A percentile compares a stretch with the other conserved stretches of the same genome.
These are phyloP conservation scores for Borealophlyctis nickersoniae DNA, from an alignment of 192 early-diverging fungal species.

Conservation along the genomic window DNA sequence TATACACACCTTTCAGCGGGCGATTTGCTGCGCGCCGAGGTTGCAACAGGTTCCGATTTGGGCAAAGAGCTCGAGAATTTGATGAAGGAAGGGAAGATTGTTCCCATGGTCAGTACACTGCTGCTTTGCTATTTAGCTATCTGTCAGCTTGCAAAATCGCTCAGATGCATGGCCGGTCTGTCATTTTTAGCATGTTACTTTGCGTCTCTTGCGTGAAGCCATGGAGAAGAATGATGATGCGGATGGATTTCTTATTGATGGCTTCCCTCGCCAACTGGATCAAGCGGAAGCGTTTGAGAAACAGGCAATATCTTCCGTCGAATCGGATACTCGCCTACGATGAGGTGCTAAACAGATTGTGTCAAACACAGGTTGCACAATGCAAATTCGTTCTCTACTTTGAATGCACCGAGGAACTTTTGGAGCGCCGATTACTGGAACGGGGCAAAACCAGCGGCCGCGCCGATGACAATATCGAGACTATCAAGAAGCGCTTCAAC, in stretches of 20 bases:
- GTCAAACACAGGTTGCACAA: conserved; percentile 48
- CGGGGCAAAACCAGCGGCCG: conserved; percentile 90
- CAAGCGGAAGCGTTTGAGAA: conserved; percentile 58
- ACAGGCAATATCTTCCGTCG: conserved; percentile 3
- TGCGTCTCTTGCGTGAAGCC: conserved; percentile 34
- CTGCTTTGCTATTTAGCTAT: background rate
- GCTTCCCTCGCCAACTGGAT: conserved; percentile 59
- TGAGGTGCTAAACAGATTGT: background rate
- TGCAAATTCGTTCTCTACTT: conserved; percentile 84
- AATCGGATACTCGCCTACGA: background rate
- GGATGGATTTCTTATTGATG: conserved; percentile 57
- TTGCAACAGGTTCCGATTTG: conserved; percentile 41
- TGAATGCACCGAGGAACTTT: conserved; percentile 80
- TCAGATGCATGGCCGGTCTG: background rate
- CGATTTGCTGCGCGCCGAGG: conserved; percentile 91
- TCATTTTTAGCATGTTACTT: conserved; percentile 13
- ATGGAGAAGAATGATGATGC: conserved; percentile 63
- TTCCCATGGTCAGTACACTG: conserved; percentile 66
- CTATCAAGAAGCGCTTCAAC: conserved; percentile 89
- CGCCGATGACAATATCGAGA: conserved; percentile 89
- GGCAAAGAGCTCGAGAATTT: conserved; percentile 81
- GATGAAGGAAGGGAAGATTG: conserved; percentile 93
- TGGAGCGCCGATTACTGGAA: conserved; percentile 82
- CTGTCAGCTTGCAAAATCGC: background rate
- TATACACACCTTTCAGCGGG: conserved; percentile 95